phyloP scores from a whole-genome alignment of 2,329 filamentous ascomycete genomes.

The Penicillium brasilianum region DNA sequence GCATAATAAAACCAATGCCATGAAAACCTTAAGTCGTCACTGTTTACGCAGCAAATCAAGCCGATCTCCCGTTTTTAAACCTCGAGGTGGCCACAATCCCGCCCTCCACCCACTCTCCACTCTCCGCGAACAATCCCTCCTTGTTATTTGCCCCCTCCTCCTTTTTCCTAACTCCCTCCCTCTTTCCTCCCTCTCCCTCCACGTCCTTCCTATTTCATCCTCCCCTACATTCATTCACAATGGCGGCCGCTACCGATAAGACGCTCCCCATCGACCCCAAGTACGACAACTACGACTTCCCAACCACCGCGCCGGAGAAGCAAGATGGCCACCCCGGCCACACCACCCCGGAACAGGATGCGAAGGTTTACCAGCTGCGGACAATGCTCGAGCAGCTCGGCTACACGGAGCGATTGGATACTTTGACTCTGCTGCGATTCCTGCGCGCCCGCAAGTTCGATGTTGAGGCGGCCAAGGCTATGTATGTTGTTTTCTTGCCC shows the following conservation, averaged over 20 bases:
- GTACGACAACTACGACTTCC: slow-evolving; percentile 96
- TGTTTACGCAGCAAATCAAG: slow-evolving; percentile 1
- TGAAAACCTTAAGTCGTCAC: neutral
- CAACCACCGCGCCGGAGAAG: slow-evolving; percentile 72
- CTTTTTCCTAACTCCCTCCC: slow-evolving; percentile 24
- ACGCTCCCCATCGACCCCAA: slow-evolving; percentile 72
- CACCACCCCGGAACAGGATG: slow-evolving; percentile 84
- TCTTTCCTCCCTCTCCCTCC: slow-evolving; percentile 22
- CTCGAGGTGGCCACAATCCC: slow-evolving; percentile 31
- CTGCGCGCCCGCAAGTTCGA: slow-evolving; percentile 95
- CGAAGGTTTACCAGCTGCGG: slow-evolving; percentile 84
- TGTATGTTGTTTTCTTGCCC: slow-evolving; percentile 64
- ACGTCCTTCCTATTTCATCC: slow-evolving; percentile 17
- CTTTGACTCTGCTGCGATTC: slow-evolving; percentile 89
- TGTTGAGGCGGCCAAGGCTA: slow-evolving; percentile 79
- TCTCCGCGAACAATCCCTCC: slow-evolving; percentile 14
- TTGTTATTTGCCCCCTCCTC: slow-evolving; percentile 26
- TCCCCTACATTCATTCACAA: slow-evolving; percentile 26
- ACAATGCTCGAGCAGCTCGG: slow-evolving; percentile 82
- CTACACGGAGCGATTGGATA: slow-evolving; percentile 84
- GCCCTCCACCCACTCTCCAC: slow-evolving; percentile 24
- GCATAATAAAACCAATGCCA: neutral
- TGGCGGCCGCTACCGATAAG: slow-evolving; percentile 38
- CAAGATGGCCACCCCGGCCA: slow-evolving; percentile 84
- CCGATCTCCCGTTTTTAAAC: slow-evolving; percentile 3